phyloP scores from a whole-genome alignment of 345 rosid genomes.

The Rhizophora mangle region DNA sequence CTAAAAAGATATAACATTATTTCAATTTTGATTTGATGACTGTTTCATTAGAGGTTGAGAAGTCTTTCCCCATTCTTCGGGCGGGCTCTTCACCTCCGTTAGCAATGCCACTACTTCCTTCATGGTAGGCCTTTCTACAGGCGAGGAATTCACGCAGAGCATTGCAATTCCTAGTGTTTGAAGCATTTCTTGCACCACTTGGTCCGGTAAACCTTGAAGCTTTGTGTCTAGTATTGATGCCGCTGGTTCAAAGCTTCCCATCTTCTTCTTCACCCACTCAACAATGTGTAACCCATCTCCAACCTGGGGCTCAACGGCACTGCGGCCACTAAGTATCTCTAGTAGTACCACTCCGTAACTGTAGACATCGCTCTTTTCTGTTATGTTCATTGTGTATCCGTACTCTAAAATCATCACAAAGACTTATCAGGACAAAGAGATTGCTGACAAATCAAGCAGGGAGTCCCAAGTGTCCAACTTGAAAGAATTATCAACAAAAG shows the following conservation, averaged over 20 bases:
- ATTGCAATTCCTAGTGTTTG: constrained; percentile 89
- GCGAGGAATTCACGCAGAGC: constrained; percentile 92
- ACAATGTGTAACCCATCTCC: constrained; percentile 87
- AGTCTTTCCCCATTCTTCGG: constrained; percentile 89
- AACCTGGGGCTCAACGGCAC: constrained; percentile 63
- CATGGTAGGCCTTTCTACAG: constrained; percentile 84
- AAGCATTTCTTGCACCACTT: constrained; percentile 93
- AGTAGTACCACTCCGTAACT: constrained; percentile 91
- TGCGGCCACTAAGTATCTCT: constrained; percentile 79
- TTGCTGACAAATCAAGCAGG: neutral
- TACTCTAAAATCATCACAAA: constrained; percentile 57
- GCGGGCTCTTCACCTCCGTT: constrained; percentile 83
- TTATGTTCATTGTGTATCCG: constrained; percentile 90
- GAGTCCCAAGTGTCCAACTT: neutral
- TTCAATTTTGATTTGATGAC: constrained; percentile 53
- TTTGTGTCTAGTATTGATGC: constrained; percentile 62
- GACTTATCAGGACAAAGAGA: constrained; percentile 1
- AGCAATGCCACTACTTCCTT: constrained; percentile 91
- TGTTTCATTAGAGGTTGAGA: constrained; percentile 89
- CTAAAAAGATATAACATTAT: constrained; percentile 1
- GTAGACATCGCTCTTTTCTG: constrained; percentile 94
- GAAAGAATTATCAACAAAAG: neutral
- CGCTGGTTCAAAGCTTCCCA: constrained; percentile 96
- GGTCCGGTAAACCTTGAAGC: constrained; percentile 83
- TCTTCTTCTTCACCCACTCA: constrained; percentile 93